Evolutionary conservation across 805 yeast genomes (phyloP), one percentile per base, ranked within the genome.

Genomic region (Aciculoconidium aculeatum): DNA sequence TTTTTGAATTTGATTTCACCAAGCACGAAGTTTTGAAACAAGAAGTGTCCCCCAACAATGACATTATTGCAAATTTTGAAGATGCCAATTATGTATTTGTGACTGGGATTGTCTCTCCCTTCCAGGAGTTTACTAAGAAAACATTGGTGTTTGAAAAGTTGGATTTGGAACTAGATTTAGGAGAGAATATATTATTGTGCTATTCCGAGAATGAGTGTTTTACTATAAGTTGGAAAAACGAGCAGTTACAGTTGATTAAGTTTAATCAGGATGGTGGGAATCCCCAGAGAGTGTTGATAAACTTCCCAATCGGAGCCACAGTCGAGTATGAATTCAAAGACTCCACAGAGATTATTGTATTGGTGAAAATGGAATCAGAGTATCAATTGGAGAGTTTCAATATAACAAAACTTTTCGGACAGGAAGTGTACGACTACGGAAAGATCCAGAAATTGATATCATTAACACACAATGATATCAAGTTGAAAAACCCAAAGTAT

Each of bases 401-500:
- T 11, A 23, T 17, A 15, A 19, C 23, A 6, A 25, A 24, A 8
- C 23, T 26, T 12, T 29, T 34, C 23, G 16, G 28, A 7, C 17
- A 18, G 2, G 25, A 15, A 3, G 25, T 12, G 10, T n/a, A 11
- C 8, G 29, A 22, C n/a, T 14, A 22, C 11, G 21, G 27, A 13
- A 11, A 17, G 6, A 27, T 25, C 10, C 32, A 24, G 12, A 28
- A 19, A n/a, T 8, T 17, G 9, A 27, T 29, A 7, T 14, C 27
- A 5, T 21, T 36, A n/a, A 13, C 16, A 5, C 25, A 23, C 7
- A 28, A 25, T 4, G 20, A 29, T 3, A 20, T 40, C 6, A 21
- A 28, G 8, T 37, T 46, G n/a, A 29, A 34, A 19, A 31, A 41
- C n/a, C 68, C 71, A 1, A 34, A 41, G 3, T 44, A 44, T 26